phyloP scores from a whole-genome alignment of 768 basidiomycete genomes.

The Termitomyces sp. region DNA sequence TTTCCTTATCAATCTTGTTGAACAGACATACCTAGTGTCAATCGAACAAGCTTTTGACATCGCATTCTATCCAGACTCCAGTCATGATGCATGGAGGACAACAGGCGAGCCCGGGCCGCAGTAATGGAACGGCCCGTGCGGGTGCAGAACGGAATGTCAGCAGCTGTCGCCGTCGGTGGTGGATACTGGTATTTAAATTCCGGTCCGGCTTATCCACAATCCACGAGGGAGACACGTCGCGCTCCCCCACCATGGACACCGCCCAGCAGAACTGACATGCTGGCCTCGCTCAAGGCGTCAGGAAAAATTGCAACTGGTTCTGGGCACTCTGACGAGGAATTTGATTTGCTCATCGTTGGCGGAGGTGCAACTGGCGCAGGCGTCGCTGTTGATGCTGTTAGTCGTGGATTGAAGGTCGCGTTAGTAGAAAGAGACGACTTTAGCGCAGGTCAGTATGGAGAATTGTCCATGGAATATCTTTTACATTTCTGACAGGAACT shows the following conservation, averaged over 20 bases:
- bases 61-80: too few species aligned
- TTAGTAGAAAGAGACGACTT: conserved; percentile 95
- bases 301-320: conserved; percentile 21
- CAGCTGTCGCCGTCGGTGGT: conserved; percentile 48
- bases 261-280: conserved; percentile 65
- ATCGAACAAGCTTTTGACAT: too few species aligned
- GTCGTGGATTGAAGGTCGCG: conserved; percentile 87
- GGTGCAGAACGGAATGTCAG: not conserved
- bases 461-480: not conserved
- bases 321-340: conserved; percentile 43
- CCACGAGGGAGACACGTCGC: conserved; percentile 64
- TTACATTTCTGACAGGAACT: conserved; percentile 56
- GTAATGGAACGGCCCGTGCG: not conserved
- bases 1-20: too few species aligned
- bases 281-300: conserved; percentile 54
- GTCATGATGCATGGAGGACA: too few species aligned
- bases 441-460: conserved; percentile 59
- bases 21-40: too few species aligned
- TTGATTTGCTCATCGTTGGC: conserved; percentile 84
- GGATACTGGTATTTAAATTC: conserved; percentile 76
- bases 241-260: conserved; percentile 82
- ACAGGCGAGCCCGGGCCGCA: too few species aligned
- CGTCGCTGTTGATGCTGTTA: conserved; percentile 94
- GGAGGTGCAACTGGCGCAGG: conserved; percentile 97
- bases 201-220: conserved; percentile 62